Percentiles rank a stretch among this genome's conserved stretches.
These are phyloP conservation scores for Antitrichia curtipendula DNA, from an alignment of 225 moss, liverwort and hornwort genomes.

Conservation along the genomic window DNA sequence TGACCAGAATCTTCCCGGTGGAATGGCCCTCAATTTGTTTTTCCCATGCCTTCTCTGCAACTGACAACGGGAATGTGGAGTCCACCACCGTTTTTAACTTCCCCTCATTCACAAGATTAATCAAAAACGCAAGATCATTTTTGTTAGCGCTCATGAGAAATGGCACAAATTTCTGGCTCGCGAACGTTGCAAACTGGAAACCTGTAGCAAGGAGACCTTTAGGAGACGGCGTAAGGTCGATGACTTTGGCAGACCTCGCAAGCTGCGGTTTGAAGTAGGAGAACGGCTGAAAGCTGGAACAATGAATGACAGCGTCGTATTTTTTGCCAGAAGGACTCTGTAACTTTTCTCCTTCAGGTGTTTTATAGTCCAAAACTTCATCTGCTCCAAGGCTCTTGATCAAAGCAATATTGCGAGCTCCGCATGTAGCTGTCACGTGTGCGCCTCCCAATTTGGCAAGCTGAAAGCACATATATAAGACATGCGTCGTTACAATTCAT, in stretches of 20 bases:
- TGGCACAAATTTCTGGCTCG: constrained; percentile 23
- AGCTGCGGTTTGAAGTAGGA: constrained; percentile 38
- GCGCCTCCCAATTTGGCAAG: constrained; percentile 62
- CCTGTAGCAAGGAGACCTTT: not conserved
- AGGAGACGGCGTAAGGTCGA: constrained; percentile 22
- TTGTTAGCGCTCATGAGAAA: constrained; percentile 9
- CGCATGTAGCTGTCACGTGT: constrained; percentile 64
- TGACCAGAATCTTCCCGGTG: constrained; percentile 56
- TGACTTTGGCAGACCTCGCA: constrained; percentile 20
- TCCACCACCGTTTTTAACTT: constrained; percentile 57
- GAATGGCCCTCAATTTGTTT: constrained; percentile 54
- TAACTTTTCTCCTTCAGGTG: constrained; percentile 29
- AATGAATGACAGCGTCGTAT: constrained; percentile 55
- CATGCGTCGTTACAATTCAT: not conserved
- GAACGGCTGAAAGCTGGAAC: constrained; percentile 15
- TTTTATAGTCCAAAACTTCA: constrained; percentile 67
- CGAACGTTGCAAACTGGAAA: constrained; percentile 15
- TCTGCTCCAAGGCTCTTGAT: constrained; percentile 60
- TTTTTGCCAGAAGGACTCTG: constrained; percentile 51
- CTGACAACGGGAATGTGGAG: constrained; percentile 37
- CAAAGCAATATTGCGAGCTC: constrained; percentile 45
- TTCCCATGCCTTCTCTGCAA: constrained; percentile 58
- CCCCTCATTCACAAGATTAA: constrained; percentile 24
- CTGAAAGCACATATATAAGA: not conserved
- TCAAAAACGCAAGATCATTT: constrained; percentile 22